Evolutionary conservation across 768 basidiomycete genomes (phyloP).

Genomic region (Kwoniella europaea): DNA sequence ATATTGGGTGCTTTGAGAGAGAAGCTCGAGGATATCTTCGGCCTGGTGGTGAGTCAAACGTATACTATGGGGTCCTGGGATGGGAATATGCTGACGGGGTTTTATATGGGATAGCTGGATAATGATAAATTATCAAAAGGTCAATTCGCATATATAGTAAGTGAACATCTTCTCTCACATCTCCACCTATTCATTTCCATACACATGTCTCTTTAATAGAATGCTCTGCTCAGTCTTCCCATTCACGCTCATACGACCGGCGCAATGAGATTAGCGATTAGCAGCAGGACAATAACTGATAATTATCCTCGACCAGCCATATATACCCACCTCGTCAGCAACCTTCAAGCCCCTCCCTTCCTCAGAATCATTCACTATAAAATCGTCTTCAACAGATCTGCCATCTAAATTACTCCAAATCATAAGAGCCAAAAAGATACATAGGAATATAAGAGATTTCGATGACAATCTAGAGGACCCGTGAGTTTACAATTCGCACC

Average conservation of each 20-base stretch:
- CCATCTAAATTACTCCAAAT: conserved; percentile 6
- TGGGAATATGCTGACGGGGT: not conserved
- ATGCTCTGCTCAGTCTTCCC: not conserved
- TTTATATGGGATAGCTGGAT: conserved; percentile 10
- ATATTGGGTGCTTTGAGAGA: conserved; percentile 25
- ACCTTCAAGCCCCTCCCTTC: conserved; percentile 14
- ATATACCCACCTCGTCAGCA: conserved; percentile 18
- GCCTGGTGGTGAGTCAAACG: conserved; percentile 29
- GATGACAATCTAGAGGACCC: conserved; percentile 47
- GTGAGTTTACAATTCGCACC: conserved; percentile 22
- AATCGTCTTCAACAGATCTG: not conserved
- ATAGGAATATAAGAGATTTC: conserved; percentile 36
- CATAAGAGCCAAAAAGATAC: conserved; percentile 29
- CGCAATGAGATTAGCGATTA: too few species aligned
- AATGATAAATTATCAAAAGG: conserved; percentile 23
- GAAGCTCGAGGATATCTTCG: conserved; percentile 25
- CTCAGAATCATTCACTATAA: not conserved
- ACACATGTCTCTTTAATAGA: not conserved
- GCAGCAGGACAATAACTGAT: too few species aligned
- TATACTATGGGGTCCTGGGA: not conserved
- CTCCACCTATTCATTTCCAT: not conserved
- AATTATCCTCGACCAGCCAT: conserved; percentile 9
- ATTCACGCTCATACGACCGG: too few species aligned
- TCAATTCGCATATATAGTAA: conserved; percentile 31
- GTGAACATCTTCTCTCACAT: not conserved